Conservation (phyloP, 441 rosid species). For the Bocquillonia castaneifolia region DNA sequence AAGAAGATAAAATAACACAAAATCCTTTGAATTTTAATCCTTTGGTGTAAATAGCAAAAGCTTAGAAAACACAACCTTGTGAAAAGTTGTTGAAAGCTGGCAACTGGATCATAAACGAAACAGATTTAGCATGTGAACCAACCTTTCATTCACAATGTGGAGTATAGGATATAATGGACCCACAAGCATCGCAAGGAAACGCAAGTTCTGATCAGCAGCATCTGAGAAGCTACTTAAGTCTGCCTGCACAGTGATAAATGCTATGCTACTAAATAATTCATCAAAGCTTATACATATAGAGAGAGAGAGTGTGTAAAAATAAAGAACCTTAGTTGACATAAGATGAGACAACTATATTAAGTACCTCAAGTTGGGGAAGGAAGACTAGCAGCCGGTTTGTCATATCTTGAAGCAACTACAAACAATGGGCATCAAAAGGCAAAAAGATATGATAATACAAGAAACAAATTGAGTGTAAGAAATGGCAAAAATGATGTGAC, state of each 20-base stretch:
- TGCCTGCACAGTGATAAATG: conserved; percentile 38
- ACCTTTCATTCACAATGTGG: conserved; percentile 67
- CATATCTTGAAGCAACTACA: conserved; percentile 84
- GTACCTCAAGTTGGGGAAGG: conserved; percentile 91
- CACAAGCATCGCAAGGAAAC: conserved; percentile 72
- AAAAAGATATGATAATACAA: conserved; percentile 24
- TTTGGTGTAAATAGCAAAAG: neutral
- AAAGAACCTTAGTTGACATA: conserved; percentile 17
- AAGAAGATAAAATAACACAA: neutral
- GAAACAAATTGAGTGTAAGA: conserved; percentile 8
- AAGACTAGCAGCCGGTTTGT: conserved; percentile 56
- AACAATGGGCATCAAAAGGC: conserved; percentile 38
- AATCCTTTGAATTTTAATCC: neutral
- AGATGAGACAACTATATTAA: conserved; percentile 21
- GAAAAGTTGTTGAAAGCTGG: neutral
- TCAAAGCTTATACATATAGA: neutral
- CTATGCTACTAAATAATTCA: conserved; percentile 15
- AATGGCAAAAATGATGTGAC: conserved; percentile 10
- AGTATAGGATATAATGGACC: conserved; percentile 81
- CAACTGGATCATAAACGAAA: conserved; percentile 7
- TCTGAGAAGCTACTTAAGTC: conserved; percentile 59
- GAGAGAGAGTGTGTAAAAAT: neutral
- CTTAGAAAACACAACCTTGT: conserved; percentile 13
- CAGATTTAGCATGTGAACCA: conserved; percentile 23
- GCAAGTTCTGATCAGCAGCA: conserved; percentile 51